Evolutionary conservation across 2,329 filamentous ascomycete genomes (phyloP).

Genomic region (Xylariaceae sp.): DNA sequence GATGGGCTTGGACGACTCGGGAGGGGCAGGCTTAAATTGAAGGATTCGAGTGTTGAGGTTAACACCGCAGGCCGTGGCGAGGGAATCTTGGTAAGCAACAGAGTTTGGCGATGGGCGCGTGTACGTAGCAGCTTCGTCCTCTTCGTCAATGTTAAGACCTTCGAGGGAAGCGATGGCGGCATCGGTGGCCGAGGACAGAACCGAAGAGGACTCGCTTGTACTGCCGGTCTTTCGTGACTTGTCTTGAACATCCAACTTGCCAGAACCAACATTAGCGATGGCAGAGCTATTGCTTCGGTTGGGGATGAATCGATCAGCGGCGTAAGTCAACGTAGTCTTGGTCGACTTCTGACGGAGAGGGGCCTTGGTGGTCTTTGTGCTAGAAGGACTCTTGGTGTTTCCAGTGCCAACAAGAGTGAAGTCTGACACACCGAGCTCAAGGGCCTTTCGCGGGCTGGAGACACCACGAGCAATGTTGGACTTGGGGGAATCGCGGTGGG

Average conservation of each 20-base stretch:
- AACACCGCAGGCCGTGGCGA: conserved; percentile 87
- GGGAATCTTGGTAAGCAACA: conserved; percentile 83
- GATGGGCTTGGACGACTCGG: conserved; percentile 96
- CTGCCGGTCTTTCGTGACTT: conserved; percentile 67
- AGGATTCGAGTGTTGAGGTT: conserved; percentile 92
- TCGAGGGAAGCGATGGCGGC: conserved; percentile 76
- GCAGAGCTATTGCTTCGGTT: conserved; percentile 88
- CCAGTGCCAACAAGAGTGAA: conserved; percentile 86
- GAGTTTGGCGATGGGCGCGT: conserved; percentile 79
- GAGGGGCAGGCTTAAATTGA: conserved; percentile 96
- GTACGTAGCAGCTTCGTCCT: conserved; percentile 64
- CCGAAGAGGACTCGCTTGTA: conserved; percentile 62
- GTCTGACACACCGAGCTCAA: conserved; percentile 89
- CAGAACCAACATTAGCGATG: conserved; percentile 72
- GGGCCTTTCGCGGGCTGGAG: conserved; percentile 70
- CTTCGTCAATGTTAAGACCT: conserved; percentile 66
- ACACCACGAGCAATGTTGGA: conserved; percentile 81
- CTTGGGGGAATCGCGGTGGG: conserved; percentile 84
- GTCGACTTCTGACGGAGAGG: conserved; percentile 47
- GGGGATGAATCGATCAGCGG: conserved; percentile 90
- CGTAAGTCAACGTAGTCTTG: conserved; percentile 77
- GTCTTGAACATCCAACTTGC: conserved; percentile 71
- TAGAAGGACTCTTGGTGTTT: conserved; percentile 52
- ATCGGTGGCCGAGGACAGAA: conserved; percentile 73
- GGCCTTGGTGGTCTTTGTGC: conserved; percentile 49